Base-by-base conservation (phyloP, 352 stramenopile species). In the Globisporangium emineosum region DNA sequence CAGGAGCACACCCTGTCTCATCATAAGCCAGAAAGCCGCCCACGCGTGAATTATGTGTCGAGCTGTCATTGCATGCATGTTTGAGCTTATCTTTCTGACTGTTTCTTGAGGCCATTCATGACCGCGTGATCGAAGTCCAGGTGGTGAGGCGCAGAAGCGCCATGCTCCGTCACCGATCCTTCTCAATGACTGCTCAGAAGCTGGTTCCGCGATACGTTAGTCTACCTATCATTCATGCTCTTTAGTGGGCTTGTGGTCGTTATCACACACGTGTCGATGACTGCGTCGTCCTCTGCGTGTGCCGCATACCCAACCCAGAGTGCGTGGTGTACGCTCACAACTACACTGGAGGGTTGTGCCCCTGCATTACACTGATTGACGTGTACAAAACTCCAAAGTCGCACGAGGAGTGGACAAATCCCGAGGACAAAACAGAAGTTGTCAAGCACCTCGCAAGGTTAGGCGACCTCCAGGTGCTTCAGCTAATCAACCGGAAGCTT, bases 401-500 rank as follows among this genome's bases (percentile, higher is more conserved):
- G 15, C 72, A 57, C 40, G 63, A 77, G 17, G 66, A 77, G 25
- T 84, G 72, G 63, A 50, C 43, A 2, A 52, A 73, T 17, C 62
- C 79, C 0, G 50, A 62, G 1, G 52, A 74, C n/a, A 65, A 67
- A 3, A 75, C 71, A 0, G 53, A 71, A 1, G 50, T 45, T 1
- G 71, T 83, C 29, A 64, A 69, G 15, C 47, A 25, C 2, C 51
- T 83, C 0, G 59, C 76, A 10, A 7, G 21, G 0, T 62, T 73
- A 5, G 75, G 79, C 3, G 57, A 75, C n/a, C 64, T 86, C 19
- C 64, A 64, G 7, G 67, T 73, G 5, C 45, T 86, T 23, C 77
- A 79, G 13, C 27, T 86, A 3, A 75, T 88, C 42, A 84, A 86
- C 35, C 66, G 66, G 0, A 57, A 54, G 0, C 32, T 88, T 3